Conservation (phyloP, 768 basidiomycete genomes). For the Pulveroboletus ravenelii region DNA sequence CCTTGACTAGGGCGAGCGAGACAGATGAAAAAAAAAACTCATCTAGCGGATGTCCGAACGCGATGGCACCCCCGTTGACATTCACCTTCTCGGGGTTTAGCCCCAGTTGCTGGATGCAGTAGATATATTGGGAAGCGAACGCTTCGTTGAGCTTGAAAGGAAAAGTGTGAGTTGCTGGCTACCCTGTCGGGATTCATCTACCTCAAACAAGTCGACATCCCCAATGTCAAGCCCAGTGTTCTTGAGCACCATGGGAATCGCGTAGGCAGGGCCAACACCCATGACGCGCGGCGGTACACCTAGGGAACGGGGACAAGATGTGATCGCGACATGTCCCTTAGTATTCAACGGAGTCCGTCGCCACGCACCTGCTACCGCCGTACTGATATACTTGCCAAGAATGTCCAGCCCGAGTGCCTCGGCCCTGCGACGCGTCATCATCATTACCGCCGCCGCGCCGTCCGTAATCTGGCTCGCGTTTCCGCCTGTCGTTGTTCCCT, state of each 20-base stretch:
- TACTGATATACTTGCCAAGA: constrained; percentile 76
- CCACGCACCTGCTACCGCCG: constrained; percentile 55
- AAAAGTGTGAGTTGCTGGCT: background rate
- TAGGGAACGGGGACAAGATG: constrained; percentile 14
- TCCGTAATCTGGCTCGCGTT: constrained; percentile 86
- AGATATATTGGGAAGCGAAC: constrained; percentile 80
- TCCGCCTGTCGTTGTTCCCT: constrained; percentile 70
- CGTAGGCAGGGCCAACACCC: constrained; percentile 82
- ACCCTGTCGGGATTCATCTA: constrained; percentile 18
- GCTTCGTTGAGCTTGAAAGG: constrained; percentile 78
- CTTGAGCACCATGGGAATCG: constrained; percentile 75
- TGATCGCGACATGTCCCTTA: background rate
- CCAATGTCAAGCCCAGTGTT: constrained; percentile 57
- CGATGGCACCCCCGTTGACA: constrained; percentile 89
- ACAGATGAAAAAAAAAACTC: constrained; percentile 32
- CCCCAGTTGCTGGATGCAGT: constrained; percentile 61
- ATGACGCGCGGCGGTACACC: constrained; percentile 79
- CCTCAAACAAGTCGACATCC: constrained; percentile 82
- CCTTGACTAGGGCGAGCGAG: background rate
- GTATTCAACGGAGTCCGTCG: background rate
- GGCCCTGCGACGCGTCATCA: constrained; percentile 80
- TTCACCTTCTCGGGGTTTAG: constrained; percentile 69
- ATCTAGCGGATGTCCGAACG: constrained; percentile 81
- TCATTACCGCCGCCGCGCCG: constrained; percentile 72
- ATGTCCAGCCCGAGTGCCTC: constrained; percentile 68